Base-by-base conservation (phyloP, 1,139 yeast genomes). In the Saccharomycopsis crataegensis region DNA sequence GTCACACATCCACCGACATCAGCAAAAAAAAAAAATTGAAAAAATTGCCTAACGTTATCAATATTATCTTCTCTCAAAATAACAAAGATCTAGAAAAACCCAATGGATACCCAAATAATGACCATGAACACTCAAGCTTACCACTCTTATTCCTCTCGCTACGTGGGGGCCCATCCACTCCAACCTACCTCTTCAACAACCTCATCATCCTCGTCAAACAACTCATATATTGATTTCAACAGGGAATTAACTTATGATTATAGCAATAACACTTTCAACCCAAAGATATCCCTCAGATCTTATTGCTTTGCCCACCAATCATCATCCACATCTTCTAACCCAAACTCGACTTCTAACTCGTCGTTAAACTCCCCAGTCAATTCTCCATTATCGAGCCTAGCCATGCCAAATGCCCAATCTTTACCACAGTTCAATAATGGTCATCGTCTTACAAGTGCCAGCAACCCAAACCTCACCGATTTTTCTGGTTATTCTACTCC, bases 261-360 rank as follows among this genome's bases (percentile, higher is more conserved):
- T 38, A 38, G 50, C 45, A 56, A 53, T 41, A 56, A 56, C 46
- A 56, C 57, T 7, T 50, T 50, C 48, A 56, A 56, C 40, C 58
- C 58, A 38, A 56, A 56, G 50, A 50, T 56, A 36, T 56, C 58
- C 9, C 48, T 56, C 7, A 51, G 58, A 38, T 49, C 56, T 11
- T 56, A 56, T 31, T 56, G 57, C 36, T 55, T 14, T 42, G 45
- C 51, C 12, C 52, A 45, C 28, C 16, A 37, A 16, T 16, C 48
- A 16, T 14, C 48, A 9, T 11, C 49, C 40, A n/a, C 31, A 7
- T 32, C 50, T 8, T 32, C 50, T 8, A 32, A 48, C 8, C 50
- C 44, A 6, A 16, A n/a, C n/a, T 16, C 38, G 12, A 28, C 14
- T 14, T 31, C 38, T 16, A 28, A 22, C 14, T 34, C 34, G 12